Evolutionary conservation across 768 basidiomycete genomes (phyloP), one percentile per base, ranked within the genome.

Genomic region (Naganishia vaughanmartiniae): DNA sequence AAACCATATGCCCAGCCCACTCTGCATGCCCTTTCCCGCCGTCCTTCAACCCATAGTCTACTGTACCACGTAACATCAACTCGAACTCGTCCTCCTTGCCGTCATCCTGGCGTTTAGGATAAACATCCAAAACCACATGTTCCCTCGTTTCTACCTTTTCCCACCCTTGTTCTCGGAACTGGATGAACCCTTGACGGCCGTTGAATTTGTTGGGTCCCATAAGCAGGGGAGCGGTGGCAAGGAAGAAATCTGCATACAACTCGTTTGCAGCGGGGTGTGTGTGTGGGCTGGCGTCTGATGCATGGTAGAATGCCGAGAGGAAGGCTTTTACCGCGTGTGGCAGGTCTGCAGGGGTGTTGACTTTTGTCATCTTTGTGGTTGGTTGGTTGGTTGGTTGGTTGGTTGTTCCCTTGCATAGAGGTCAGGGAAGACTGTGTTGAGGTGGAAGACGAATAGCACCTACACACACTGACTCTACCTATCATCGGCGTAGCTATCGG

Each of bases 301-400:
- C 67, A n/a, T 26, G 53, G 39, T 68, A 68, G 67, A 68, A 68
- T 4, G 67, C 67, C 28, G 1, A 28, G 2, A 68, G 67, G 39
- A 68, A 56, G 21, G 67, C 36, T 2, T 3, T 14, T 17, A 68
- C 14, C 4, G 67, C 51, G 33, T 54, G 67, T 19, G 67, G 54
- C 33, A 68, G 26, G 53, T 26, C 21, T 4, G 67, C 10, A 15
- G 67, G 67, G 39, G 53, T 12, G 54, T 28, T 30, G 1, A 68
- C 54, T 33, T 34, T 68, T 3, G 67, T 54, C 67, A 68, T 68
- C 14, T 7, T 42, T n/a, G 39, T 1, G 57, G 10, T 28, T 34
- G 19, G 57, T 1, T 3, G 34, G 34, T 7, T 33, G n/a, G 30
- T 6, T 33, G 30, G 30, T n/a, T 56, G 30, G 9, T 33, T 56